phyloP scores from a whole-genome alignment of 2,329 filamentous ascomycete genomes.

The Calonectria hongkongensis region DNA sequence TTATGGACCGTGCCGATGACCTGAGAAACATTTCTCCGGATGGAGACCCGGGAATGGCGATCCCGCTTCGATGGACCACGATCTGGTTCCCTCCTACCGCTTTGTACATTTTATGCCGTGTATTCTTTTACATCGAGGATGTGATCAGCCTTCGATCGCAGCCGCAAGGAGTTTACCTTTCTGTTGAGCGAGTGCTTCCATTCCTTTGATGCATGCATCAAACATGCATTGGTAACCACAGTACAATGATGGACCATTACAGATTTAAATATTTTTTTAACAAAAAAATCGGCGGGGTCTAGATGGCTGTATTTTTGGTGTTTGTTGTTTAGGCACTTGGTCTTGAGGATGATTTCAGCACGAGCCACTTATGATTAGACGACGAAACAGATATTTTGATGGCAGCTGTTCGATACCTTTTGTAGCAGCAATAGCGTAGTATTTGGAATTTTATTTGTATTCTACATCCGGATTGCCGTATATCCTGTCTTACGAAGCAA shows the following conservation, averaged over 20 bases:
- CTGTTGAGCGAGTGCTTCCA: conserved; percentile 4
- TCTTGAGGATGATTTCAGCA: too few relatives aligned
- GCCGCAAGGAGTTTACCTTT: background rate
- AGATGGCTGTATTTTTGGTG: background rate
- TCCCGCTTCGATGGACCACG: background rate
- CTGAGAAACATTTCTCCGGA: background rate
- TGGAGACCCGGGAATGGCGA: background rate
- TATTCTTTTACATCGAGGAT: conserved; percentile 3
- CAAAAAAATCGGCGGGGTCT: background rate
- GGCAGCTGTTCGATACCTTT: background rate
- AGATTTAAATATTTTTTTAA: background rate
- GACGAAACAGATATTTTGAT: background rate
- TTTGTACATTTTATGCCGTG: background rate
- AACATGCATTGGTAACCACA: background rate
- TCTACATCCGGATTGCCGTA: too few relatives aligned
- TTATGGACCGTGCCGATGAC: background rate
- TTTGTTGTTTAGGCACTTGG: background rate
- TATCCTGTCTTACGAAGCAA: too few relatives aligned
- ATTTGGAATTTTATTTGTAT: background rate
- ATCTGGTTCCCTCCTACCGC: background rate
- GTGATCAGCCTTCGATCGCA: background rate
- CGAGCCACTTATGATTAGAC: background rate
- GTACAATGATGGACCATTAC: background rate
- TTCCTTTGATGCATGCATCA: background rate
- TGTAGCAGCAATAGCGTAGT: background rate